phyloP scores from a whole-genome alignment of 2,329 filamentous ascomycete genomes.

The Botrytis tulipae region DNA sequence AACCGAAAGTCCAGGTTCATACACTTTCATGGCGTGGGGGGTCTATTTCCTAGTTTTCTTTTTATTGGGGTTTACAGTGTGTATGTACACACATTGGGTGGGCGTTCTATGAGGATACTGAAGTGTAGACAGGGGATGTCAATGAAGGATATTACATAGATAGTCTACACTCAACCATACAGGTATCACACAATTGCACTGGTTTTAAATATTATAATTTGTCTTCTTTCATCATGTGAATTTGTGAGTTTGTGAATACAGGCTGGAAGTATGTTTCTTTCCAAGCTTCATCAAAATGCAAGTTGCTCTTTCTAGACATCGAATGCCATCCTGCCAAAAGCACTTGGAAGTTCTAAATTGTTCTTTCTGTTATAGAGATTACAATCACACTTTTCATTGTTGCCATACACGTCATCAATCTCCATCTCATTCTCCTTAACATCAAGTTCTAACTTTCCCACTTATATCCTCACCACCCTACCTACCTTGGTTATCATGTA shows the following conservation, averaged over 20 bases:
- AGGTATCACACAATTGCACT: constrained; percentile 1
- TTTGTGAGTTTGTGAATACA: neutral
- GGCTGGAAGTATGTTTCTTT: neutral
- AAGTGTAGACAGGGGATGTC: neutral
- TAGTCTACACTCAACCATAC: neutral
- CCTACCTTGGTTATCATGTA: neutral
- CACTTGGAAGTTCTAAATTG: neutral
- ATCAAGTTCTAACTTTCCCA: too few species aligned
- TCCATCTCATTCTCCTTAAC: neutral
- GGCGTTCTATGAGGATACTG: constrained; percentile 4
- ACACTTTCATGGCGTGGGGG: constrained; percentile 3
- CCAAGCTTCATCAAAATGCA: neutral
- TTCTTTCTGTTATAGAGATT: neutral
- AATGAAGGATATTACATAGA: constrained; percentile 6
- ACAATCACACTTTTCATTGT: neutral
- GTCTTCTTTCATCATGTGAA: neutral
- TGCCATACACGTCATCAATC: neutral
- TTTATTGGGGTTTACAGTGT: neutral
- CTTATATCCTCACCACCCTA: neutral
- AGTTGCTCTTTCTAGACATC: neutral
- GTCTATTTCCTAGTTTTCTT: neutral
- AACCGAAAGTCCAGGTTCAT: constrained; percentile 9
- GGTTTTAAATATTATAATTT: neutral
- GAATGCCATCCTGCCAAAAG: too few species aligned
- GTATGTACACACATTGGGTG: neutral